These are phyloP conservation scores for Pichia occidentalis DNA, from an alignment of 805 yeast genomes.

Conservation along the genomic window DNA sequence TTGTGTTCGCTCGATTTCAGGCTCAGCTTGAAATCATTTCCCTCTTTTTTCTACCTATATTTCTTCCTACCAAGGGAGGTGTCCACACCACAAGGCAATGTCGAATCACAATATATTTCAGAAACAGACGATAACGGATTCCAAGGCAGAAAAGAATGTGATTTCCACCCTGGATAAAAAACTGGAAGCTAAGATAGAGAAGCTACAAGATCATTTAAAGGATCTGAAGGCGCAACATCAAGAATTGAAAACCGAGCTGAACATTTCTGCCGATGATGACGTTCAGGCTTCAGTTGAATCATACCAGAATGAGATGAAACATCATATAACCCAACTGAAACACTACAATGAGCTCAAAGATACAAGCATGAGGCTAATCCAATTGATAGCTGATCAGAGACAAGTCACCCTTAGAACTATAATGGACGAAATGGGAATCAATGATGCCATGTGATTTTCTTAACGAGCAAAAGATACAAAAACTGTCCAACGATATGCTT, in stretches of 20 bases:
- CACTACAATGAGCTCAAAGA: slow-evolving; percentile 60
- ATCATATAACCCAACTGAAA: slow-evolving; percentile 47
- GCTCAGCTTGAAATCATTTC: too few relatives aligned
- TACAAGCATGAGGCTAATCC: slow-evolving; percentile 48
- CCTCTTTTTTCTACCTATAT: too few relatives aligned
- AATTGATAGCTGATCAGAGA: slow-evolving; percentile 55
- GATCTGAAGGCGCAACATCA: slow-evolving; percentile 21
- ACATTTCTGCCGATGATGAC: neutral
- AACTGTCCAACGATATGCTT: neutral
- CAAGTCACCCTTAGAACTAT: slow-evolving; percentile 40
- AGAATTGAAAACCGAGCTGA: slow-evolving; percentile 16
- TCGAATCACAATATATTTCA: neutral
- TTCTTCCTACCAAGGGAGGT: too few relatives aligned
- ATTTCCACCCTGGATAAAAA: slow-evolving; percentile 29
- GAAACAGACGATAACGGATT: too few relatives aligned
- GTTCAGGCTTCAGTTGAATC: slow-evolving; percentile 12
- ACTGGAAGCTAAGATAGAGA: slow-evolving; percentile 36
- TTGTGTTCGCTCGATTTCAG: too few relatives aligned
- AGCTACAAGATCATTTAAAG: slow-evolving; percentile 39
- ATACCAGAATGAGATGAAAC: slow-evolving; percentile 37
- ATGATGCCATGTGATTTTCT: too few relatives aligned
- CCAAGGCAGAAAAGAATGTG: neutral
- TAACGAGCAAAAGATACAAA: slow-evolving; percentile 4
- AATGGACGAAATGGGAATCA: slow-evolving; percentile 45
- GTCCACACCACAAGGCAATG: too few relatives aligned